Base-by-base conservation (phyloP, 1,284 basidiomycete genomes). In the Trametes polyzona region DNA sequence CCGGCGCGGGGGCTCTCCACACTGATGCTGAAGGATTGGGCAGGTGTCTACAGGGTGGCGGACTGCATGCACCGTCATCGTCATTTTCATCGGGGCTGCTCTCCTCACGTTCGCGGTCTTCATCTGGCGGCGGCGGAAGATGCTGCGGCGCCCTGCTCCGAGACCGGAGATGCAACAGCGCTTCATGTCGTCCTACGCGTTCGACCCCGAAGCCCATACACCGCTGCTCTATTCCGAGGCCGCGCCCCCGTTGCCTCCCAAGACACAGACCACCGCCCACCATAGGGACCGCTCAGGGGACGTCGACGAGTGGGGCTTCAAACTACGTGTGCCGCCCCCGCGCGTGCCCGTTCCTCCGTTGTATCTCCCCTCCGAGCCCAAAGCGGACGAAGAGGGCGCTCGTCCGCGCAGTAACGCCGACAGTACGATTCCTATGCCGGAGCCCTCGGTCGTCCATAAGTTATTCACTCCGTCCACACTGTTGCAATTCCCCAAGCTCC, bases 21-120 rank as follows among this genome's bases (percentile, higher is more conserved):
- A 11, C 37, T 54, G 26, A 54, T 26, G 5, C 35, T 24, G 29
- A n/a, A 23, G 21, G 19, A 1, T 29, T n/a, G 47, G 17, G 26
- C 29, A 63, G 61, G 53, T 55, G 26, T 58, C 58, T 36, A 63
- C 58, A 43, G 61, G 58, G 55, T 63, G 61, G 61, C 52, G 61
- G 43, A 63, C 61, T 41, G 61, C 61, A 23, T 26, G 33, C 30
- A 48, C 50, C 21, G 56, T 63, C 50, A 60, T 63, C 29, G 43
- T 60, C 26, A 63, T 63, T 24, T 40, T 63, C 43, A 19, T 60
- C 39, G 61, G 61, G 2, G 55, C 61, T 1, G 58, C 58, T 19
- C 46, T 63, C 8, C 50, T 63, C 19, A 63, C 61, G 12, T 56
- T 63, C 35, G 56, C 35, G 26, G 41, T 54, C 5, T 56, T 49